These are phyloP conservation scores for Trypanosoma boissoni DNA, from an alignment of 208 protist species.

Conservation along the genomic window DNA sequence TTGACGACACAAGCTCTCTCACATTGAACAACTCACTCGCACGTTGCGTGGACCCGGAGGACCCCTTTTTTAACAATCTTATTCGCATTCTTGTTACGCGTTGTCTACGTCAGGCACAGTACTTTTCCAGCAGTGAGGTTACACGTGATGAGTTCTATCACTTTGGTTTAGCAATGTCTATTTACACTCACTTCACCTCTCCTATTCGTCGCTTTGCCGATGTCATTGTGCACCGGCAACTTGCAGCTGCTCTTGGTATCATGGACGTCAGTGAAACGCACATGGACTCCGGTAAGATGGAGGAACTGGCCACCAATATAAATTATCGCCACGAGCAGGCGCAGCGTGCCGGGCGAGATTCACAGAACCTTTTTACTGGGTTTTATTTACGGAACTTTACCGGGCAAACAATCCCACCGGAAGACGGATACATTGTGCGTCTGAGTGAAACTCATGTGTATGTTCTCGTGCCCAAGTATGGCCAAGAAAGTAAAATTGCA, in stretches of 20 bases:
- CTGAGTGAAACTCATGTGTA: constrained; percentile 81
- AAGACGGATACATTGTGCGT: constrained; percentile 85
- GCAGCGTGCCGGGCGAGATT: constrained; percentile 89
- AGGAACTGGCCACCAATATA: constrained; percentile 77
- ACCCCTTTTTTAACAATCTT: constrained; percentile 91
- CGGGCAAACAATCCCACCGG: constrained; percentile 61
- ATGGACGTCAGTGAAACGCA: constrained; percentile 42
- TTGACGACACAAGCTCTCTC: constrained; percentile 84
- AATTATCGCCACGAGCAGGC: constrained; percentile 92
- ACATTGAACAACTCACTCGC: constrained; percentile 86
- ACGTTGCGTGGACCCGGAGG: constrained; percentile 61
- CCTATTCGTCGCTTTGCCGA: constrained; percentile 95
- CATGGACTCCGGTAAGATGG: constrained; percentile 71
- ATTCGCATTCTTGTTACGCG: constrained; percentile 90
- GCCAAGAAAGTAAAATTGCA: constrained; percentile 81
- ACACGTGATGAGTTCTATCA: constrained; percentile 87
- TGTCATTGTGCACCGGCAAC: constrained; percentile 92
- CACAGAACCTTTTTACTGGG: constrained; percentile 90
- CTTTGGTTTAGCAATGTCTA: constrained; percentile 92
- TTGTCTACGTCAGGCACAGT: constrained; percentile 92
- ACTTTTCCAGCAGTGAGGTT: constrained; percentile 87
- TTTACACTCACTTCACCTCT: constrained; percentile 96
- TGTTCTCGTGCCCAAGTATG: constrained; percentile 88
- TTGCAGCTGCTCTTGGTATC: constrained; percentile 82
- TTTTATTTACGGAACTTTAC: constrained; percentile 86